Conservation (phyloP, 176 grass and related monocot genomes). For the Olyra latifolia region DNA sequence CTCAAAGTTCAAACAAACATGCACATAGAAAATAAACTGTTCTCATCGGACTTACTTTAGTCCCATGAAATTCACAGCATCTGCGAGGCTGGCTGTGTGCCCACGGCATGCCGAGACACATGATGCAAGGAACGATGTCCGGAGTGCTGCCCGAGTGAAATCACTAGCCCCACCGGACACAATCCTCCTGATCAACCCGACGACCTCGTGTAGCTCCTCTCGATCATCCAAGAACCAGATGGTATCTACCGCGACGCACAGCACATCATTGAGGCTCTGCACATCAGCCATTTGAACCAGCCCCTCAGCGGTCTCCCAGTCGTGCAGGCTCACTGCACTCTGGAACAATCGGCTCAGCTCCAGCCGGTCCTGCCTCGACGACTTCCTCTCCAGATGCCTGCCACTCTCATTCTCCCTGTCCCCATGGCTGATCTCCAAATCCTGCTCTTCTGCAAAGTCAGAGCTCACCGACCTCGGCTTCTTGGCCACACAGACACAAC, state of each 20-base stretch:
- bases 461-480: constrained; percentile 61
- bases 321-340: constrained; percentile 60
- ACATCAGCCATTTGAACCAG: constrained; percentile 60
- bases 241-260: constrained; percentile 73
- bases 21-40: neutral
- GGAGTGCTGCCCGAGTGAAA: constrained; percentile 87
- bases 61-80: constrained; percentile 86
- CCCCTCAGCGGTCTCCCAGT: constrained; percentile 59
- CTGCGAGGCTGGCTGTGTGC: constrained; percentile 61
- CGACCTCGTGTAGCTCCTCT: constrained; percentile 64
- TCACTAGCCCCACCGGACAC: constrained; percentile 69
- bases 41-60: constrained; percentile 67
- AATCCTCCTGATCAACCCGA: constrained; percentile 81
- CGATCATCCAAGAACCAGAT: constrained; percentile 87
- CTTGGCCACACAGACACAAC: constrained; percentile 37
- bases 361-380: constrained; percentile 68
- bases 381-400: constrained; percentile 71
- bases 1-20: neutral
- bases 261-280: constrained; percentile 83
- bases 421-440: constrained; percentile 45
- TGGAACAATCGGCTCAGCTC: constrained; percentile 78
- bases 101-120: constrained; percentile 92
- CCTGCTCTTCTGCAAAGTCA: constrained; percentile 56
- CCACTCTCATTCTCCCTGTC: constrained; percentile 42
- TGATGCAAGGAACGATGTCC: constrained; percentile 87